Evolutionary conservation across 2,329 filamentous ascomycete species (phyloP).

Genomic region (Pyrenophora teres): DNA sequence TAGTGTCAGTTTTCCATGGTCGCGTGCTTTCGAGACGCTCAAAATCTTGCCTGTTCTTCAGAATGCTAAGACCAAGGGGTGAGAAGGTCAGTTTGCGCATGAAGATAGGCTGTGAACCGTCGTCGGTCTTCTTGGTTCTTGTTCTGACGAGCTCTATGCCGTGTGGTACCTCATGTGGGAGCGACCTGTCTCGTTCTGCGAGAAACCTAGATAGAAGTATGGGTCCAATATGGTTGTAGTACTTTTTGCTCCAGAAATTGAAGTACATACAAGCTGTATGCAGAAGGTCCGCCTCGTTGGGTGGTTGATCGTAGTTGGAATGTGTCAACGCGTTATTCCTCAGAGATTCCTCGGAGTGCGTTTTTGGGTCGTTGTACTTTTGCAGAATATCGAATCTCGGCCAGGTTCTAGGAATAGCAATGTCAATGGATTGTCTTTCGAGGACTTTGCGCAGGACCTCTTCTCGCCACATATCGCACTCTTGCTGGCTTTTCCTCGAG

Average conservation of each 20-base stretch:
- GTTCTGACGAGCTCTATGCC: constrained; percentile 37
- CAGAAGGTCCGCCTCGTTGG: constrained; percentile 43
- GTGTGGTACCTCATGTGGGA: constrained; percentile 23
- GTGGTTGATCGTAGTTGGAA: constrained; percentile 1
- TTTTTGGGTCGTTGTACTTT: no score
- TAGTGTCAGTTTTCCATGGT: no score
- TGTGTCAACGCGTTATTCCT: not conserved
- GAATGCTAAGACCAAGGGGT: constrained; percentile 34
- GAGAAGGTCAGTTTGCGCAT: constrained; percentile 44
- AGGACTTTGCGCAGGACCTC: constrained; percentile 28
- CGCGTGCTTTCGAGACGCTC: not conserved
- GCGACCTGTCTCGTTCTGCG: constrained; percentile 5
- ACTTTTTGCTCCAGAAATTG: constrained; percentile 43
- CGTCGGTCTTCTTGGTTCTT: constrained; percentile 21
- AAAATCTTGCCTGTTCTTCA: constrained; percentile 31
- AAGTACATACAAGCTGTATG: constrained; percentile 39
- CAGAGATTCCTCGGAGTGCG: not conserved
- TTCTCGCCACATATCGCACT: constrained; percentile 31
- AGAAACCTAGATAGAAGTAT: constrained; percentile 39
- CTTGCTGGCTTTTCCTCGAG: constrained; percentile 16
- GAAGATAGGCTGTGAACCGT: not conserved
- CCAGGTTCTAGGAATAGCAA: no score
- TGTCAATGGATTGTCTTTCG: not conserved
- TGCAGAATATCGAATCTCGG: no score
- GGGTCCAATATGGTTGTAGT: constrained; percentile 45